Evolutionary conservation across 805 yeast species (phyloP), one percentile per base, ranked within the genome.

Genomic region (Wickerhamomyces mucosus): DNA sequence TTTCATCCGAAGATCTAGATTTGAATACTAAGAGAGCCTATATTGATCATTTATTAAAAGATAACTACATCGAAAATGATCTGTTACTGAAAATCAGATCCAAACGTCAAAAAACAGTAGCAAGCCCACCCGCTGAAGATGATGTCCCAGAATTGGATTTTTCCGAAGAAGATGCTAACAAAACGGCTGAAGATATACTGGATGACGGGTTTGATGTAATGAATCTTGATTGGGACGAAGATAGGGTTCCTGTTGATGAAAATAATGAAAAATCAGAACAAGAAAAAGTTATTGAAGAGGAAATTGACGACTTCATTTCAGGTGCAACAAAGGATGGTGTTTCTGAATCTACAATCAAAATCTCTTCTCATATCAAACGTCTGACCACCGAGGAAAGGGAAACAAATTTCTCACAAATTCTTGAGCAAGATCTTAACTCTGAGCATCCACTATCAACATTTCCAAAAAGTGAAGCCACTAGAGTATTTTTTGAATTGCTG

Each of bases 401-500:
- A 5, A 48, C 55, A 1, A 51, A 57, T 3, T 60, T 69, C 36
- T 43, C 59, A 10, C 56, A 63, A 6, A 46, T 74, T 29, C 49
- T 72, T 32, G 58, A 53, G 12, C 56, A 44, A 13, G 42, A 48
- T 25, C 29, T 39, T 1, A 33, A 29, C 7, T 11, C 33, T 2
- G 43, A 28, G 4, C 29, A 29, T 9, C 58, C 66, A 15, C 43
- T 65, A 21, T 55, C 69, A 3, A 36, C 31, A 3, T 58, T 61
- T 38, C 61, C 61, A 36, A 67, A 67, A 46, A 60, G 65, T 41
- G 77, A 78, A 43, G 83, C 85, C 15, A 73, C 84, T 3, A 68
- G 73, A 45, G 65, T 82, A 33, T 86, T 86, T 55, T 86, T 85
- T 46, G 94, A 86, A 51, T 53, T 86, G 50, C 62, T 86, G 43